These are phyloP conservation scores for Scalesia atractyloides DNA, from an alignment of 129 eudicot species.

Conservation along the genomic window DNA sequence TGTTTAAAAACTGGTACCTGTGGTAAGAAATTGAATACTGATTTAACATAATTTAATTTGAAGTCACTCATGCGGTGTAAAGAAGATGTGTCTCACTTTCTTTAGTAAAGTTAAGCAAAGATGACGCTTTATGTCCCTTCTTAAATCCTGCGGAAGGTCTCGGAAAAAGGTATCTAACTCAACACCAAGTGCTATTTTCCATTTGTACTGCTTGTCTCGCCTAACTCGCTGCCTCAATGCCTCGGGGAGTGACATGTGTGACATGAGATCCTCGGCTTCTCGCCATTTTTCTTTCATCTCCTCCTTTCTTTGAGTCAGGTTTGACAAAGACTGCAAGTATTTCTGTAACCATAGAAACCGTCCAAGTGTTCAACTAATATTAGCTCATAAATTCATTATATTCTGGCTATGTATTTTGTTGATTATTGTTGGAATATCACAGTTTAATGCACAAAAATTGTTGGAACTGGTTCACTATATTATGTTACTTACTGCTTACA, in stretches of 20 bases:
- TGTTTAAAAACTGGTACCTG: conserved; percentile 71
- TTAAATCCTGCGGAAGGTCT: conserved; percentile 68
- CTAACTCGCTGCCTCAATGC: conserved; percentile 48
- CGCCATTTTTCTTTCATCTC: conserved; percentile 71
- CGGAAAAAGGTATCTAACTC: conserved; percentile 58
- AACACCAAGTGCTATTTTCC: conserved; percentile 76
- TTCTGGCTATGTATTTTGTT: too few species aligned
- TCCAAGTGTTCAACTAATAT: background rate
- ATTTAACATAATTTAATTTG: background rate
- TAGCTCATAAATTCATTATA: background rate
- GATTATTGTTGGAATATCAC: background rate
- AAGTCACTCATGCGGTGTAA: background rate
- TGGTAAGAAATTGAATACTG: background rate
- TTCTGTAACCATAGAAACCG: conserved; percentile 41
- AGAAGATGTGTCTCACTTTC: conserved; percentile 42
- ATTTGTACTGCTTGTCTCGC: conserved; percentile 56
- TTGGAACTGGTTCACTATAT: too few species aligned
- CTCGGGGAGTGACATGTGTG: conserved; percentile 70
- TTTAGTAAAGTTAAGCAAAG: conserved; percentile 57
- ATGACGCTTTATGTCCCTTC: conserved; percentile 77
- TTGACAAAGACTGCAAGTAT: conserved; percentile 65
- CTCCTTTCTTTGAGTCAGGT: conserved; percentile 52
- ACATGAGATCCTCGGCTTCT: conserved; percentile 80
- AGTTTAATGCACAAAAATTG: too few species aligned
- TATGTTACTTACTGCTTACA: too few species aligned